Percentiles rank a stretch among this genome's conserved stretches.
These are phyloP conservation scores for Alternaria triticimaculans DNA, from an alignment of 2,329 filamentous ascomycete genomes.

Conservation along the genomic window DNA sequence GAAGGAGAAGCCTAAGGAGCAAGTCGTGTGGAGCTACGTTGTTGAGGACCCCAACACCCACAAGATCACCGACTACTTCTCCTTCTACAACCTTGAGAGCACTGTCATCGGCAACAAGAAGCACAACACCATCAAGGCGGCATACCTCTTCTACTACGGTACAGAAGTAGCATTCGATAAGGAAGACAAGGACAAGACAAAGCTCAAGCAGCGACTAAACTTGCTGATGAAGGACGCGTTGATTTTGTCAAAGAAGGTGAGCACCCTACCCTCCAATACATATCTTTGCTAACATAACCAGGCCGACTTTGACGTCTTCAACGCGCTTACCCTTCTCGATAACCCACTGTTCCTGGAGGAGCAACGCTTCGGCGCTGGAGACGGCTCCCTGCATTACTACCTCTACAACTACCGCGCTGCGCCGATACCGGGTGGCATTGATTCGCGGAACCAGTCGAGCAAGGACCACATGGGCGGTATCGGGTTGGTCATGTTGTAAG, in stretches of 20 bases:
- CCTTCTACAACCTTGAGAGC: constrained; percentile 94
- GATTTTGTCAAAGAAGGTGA: constrained; percentile 80
- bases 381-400: constrained; percentile 96
- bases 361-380: constrained; percentile 92
- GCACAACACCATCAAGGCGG: constrained; percentile 81
- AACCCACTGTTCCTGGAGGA: constrained; percentile 92
- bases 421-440: constrained; percentile 83
- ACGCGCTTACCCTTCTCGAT: constrained; percentile 90
- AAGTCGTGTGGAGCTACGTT: constrained; percentile 93
- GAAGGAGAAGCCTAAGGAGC: constrained; percentile 64
- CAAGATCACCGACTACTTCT: constrained; percentile 95
- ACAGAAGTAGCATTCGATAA: constrained; percentile 74
- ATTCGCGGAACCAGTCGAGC: constrained; percentile 79
- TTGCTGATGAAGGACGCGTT: constrained; percentile 82
- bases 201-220: constrained; percentile 81
- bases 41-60: constrained; percentile 73
- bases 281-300: constrained; percentile 31
- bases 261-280: neutral
- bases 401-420: constrained; percentile 95
- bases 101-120: constrained; percentile 84
- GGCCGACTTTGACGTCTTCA: constrained; percentile 92
- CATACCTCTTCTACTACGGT: constrained; percentile 97
- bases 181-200: constrained; percentile 57
- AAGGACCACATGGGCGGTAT: constrained; percentile 81
- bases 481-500: constrained; percentile 81